Evolutionary conservation across 495 filamentous ascomycete species (phyloP).

Genomic region (Penicillium turbatum): DNA sequence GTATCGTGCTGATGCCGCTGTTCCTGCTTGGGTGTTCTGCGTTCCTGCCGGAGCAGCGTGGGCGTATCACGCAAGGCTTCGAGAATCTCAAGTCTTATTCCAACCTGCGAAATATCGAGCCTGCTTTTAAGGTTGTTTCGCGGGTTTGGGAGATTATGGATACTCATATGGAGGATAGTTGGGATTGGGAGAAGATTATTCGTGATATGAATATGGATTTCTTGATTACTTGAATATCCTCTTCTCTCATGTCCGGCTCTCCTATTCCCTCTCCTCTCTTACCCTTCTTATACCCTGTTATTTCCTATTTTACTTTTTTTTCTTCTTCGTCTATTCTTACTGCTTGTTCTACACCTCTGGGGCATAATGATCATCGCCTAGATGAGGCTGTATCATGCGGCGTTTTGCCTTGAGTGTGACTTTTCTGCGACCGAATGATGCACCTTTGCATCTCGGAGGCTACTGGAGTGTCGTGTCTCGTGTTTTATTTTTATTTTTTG

Average conservation of each 20-base stretch:
- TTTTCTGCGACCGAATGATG: background rate
- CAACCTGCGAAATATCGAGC: constrained; percentile 74
- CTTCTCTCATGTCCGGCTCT: constrained; percentile 10
- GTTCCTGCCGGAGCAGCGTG: constrained; percentile 64
- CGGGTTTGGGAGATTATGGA: constrained; percentile 83
- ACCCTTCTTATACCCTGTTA: constrained; percentile 4
- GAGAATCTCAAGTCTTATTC: constrained; percentile 70
- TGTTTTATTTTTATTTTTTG: background rate
- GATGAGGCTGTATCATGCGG: constrained; percentile 21
- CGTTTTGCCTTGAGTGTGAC: constrained; percentile 8
- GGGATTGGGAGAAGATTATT: constrained; percentile 90
- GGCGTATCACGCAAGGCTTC: constrained; percentile 65
- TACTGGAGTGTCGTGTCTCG: constrained; percentile 1
- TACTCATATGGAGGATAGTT: constrained; percentile 63
- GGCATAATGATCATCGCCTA: constrained; percentile 19
- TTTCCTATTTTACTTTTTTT: background rate
- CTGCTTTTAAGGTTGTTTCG: constrained; percentile 69
- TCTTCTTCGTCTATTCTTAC: background rate
- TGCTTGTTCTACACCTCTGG: background rate
- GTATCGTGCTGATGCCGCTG: constrained; percentile 80
- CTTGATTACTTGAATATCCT: constrained; percentile 56
- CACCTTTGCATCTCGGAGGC: background rate
- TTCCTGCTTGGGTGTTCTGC: constrained; percentile 86
- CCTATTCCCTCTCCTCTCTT: background rate
- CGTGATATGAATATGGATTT: constrained; percentile 76